Base-by-base conservation (phyloP, 2,329 filamentous ascomycete species). In the Sclerotiophoma versabilis region DNA sequence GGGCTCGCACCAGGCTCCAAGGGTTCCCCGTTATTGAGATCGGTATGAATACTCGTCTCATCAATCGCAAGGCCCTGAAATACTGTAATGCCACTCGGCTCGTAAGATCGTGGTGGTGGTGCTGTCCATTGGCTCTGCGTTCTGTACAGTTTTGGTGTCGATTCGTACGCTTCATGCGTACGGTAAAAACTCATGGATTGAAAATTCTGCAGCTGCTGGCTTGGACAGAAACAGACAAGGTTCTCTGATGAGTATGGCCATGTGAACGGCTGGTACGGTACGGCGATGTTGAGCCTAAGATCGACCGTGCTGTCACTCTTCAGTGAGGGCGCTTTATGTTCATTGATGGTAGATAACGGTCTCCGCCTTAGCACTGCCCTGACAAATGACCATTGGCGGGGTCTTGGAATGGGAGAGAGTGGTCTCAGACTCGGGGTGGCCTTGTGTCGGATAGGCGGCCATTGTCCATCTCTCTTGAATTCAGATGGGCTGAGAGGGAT, bases 181-280 rank as follows among this genome's bases (percentile, higher is more conserved):
- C 34, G 38, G 27, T 36, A 7, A 15, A 30, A 38, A 41, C 44
- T 49, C 12, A 54, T 45, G 11, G 39, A 54, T 27, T 54, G 51
- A 4, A 23, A 27, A 4, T 38, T 34, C 25, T 49, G 51, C 17
- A 54, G 33, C 12, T 54, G 45, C n/a, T 23, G 39, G 12, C 51
- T 54, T 10, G 39, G 44, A 2, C 9, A 12, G 10, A 54, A 49
- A 26, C 27, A 20, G 20, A 54, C 22, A 7, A 54, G 44, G 2
- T 29, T 38, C 0, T 54, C 50, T 8, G 51, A 39, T 11, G 32
- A 49, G 14, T 27, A 2, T 11, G 32, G 17, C 27, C 20, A 25
- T 32, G 26, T 19, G 32, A 19, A 20, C 0, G 39, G 12, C 19
- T 20, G 11, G 17, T 15, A 32, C 11, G 26, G 8, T 34, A 23